phyloP scores from a whole-genome alignment of 2,329 filamentous ascomycete species.

The Stachybotrys chartarum region DNA sequence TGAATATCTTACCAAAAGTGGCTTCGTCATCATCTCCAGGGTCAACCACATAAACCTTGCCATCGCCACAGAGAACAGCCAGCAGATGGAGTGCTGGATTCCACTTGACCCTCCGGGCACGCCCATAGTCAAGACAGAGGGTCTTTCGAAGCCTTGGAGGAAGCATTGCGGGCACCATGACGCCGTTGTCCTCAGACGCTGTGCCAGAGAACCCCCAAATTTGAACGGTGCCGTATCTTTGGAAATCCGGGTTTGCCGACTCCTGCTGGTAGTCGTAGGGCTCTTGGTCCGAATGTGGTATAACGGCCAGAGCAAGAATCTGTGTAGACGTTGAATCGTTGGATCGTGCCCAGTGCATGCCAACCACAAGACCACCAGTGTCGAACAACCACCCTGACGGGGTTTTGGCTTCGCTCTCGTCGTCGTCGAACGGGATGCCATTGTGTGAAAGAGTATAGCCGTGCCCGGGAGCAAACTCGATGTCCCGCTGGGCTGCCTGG shows the following conservation, averaged over 20 bases:
- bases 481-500: conserved; percentile 18
- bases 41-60: conserved; percentile 41
- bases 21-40: conserved; percentile 23
- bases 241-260: conserved; percentile 26
- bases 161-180: conserved; percentile 23
- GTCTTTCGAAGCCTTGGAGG: conserved; percentile 33
- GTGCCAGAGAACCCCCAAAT: conserved; percentile 40
- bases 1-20: conserved; percentile 31
- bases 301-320: conserved; percentile 43
- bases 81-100: conserved; percentile 41
- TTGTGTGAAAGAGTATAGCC: conserved; percentile 16
- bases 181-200: conserved; percentile 15
- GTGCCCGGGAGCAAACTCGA: conserved; percentile 18
- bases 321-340: conserved; percentile 29
- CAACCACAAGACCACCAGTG: conserved; percentile 43
- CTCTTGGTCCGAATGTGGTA: conserved; percentile 44
- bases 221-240: conserved; percentile 41
- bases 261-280: conserved; percentile 30
- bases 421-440: conserved; percentile 19
- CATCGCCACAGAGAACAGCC: conserved; percentile 44
- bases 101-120: conserved; percentile 44
- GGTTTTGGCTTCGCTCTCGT: conserved; percentile 12
- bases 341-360: conserved; percentile 45
- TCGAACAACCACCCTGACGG: conserved; percentile 46
- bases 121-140: conserved; percentile 43